Evolutionary conservation across 2,329 filamentous ascomycete species (phyloP).

Genomic region (Aspergillus terreus): DNA sequence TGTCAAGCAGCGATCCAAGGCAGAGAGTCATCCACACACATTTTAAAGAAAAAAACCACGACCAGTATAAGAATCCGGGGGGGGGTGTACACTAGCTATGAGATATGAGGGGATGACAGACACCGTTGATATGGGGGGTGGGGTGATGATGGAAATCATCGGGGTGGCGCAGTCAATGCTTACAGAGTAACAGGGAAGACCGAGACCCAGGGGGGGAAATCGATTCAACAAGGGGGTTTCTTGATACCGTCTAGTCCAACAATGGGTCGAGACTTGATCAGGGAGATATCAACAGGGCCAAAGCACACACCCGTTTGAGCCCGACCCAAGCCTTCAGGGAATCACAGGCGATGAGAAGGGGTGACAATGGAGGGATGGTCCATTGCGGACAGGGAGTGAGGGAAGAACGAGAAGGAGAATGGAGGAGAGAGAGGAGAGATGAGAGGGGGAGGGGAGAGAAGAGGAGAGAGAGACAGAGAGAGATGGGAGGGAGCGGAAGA

Average conservation of each 20-base stretch:
- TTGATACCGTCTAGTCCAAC: background rate
- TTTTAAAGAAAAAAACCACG: too few species aligned
- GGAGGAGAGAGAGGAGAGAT: background rate
- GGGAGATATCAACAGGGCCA: background rate
- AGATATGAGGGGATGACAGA: background rate
- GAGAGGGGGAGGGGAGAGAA: background rate
- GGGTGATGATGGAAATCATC: background rate
- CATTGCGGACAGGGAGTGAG: conserved; percentile 7
- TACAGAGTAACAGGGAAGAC: background rate
- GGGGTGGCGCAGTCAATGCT: background rate
- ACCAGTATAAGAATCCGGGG: too few species aligned
- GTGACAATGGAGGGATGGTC: conserved; percentile 3
- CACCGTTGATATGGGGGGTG: background rate
- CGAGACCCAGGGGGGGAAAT: background rate
- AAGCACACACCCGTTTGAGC: conserved; percentile 7
- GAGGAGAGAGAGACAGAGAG: background rate
- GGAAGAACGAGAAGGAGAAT: background rate
- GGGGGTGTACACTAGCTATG: background rate
- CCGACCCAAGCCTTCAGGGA: conserved; percentile 11
- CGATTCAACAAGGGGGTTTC: background rate
- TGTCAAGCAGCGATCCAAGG: background rate
- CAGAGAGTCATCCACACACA: conserved; percentile 15
- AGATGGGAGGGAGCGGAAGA: conserved; percentile 5
- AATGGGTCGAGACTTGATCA: conserved; percentile 4
- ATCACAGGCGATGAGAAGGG: conserved; percentile 11